Base-by-base conservation (phyloP, 495 filamentous ascomycete species). In the Penicillium verhagenii region DNA sequence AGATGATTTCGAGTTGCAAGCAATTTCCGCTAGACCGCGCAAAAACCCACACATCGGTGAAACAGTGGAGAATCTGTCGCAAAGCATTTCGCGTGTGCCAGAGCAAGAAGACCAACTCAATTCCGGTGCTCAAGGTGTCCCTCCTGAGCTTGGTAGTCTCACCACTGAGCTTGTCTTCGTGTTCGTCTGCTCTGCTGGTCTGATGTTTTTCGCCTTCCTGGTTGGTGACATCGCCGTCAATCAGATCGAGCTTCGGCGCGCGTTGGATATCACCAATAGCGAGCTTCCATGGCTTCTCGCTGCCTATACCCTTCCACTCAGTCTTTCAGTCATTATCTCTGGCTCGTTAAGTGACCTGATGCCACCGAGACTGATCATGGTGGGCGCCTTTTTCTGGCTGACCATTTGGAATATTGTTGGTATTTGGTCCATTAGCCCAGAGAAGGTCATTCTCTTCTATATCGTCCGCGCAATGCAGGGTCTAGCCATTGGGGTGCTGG, bases 171-270 rank as follows among this genome's bases (percentile, higher is more conserved):
- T 56, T n/a, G 57, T 77, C 18, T 73, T 77, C 31, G 61, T 80
- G 19, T 53, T 70, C 0, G 71, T 77, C 19, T 80, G 75, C 59
- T 75, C 74, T 1, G 66, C 69, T n/a, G 72, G 76, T 1, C 68
- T 78, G 47, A 55, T 80, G 54, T 64, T 80, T n/a, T 79, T 75
- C 50, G 66, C 75, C 1, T 73, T 79, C 21, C 60, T 74, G 3
- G 61, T 74, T 29, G 77, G 77, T 0, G 72, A 80, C 43, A 65
- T 76, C 24, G 62, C 63, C 0, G 70, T 74, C 0, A 66, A 65
- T 9, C 77, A 80, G 51, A 52, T 62, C 16, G 52, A 62, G 7
- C 61, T 78, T 26, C 59, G 61, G 26, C 10, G 50, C 0, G 69
- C 70, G 10, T 55, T 79, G 10, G 74, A 64, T 0, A 65, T 80